phyloP scores from a whole-genome alignment of 2,329 filamentous ascomycete species.

The Pseudogymnoascus sp. region DNA sequence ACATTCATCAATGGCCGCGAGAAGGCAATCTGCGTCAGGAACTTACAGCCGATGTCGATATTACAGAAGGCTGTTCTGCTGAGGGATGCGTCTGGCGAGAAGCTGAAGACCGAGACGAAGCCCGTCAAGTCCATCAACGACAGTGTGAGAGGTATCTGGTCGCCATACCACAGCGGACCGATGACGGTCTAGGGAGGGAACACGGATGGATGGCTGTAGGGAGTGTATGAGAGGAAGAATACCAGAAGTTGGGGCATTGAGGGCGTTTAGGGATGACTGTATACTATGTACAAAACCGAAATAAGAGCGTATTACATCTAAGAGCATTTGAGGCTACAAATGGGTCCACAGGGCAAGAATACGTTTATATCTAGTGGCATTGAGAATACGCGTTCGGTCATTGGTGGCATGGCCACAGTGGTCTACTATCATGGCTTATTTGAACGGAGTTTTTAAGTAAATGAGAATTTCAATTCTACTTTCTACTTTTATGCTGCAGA shows the following conservation, averaged over 20 bases:
- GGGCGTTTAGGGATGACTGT: constrained; percentile 17
- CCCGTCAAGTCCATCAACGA: constrained; percentile 55
- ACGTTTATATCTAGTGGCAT: not conserved
- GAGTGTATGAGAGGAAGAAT: constrained; percentile 33
- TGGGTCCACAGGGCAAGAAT: not conserved
- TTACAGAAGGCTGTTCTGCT: constrained; percentile 68
- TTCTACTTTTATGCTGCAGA: constrained; percentile 1
- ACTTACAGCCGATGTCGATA: constrained; percentile 72
- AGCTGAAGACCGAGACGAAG: constrained; percentile 55
- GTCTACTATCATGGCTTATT: not conserved
- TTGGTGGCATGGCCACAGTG: not conserved
- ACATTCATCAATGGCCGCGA: constrained; percentile 86
- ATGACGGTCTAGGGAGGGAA: constrained; percentile 21
- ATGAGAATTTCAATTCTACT: constrained; percentile 10
- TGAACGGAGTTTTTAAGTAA: constrained; percentile 8
- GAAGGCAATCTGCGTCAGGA: constrained; percentile 82
- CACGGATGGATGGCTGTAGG: not conserved
- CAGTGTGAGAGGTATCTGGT: constrained; percentile 63
- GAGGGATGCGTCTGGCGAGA: constrained; percentile 67
- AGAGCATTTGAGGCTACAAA: not conserved
- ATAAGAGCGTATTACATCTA: not conserved
- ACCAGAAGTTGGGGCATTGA: constrained; percentile 14
- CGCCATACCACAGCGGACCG: constrained; percentile 54
- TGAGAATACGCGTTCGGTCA: not conserved
- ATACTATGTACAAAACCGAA: constrained; percentile 6